These are phyloP conservation scores for Parmelia sp. DNA, from an alignment of 495 filamentous ascomycete species.

Conservation along the genomic window DNA sequence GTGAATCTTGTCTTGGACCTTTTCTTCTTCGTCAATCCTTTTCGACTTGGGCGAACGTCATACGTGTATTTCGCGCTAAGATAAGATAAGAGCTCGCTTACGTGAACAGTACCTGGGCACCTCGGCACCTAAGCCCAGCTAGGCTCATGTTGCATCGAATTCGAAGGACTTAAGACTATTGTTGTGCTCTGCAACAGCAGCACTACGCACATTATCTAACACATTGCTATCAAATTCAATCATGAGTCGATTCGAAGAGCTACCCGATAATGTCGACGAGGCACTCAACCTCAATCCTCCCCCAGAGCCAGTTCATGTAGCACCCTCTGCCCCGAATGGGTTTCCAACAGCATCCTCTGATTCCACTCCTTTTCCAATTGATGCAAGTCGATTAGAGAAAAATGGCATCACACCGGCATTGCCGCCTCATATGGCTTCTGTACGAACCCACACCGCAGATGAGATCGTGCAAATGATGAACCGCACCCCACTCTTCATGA, in stretches of 20 bases:
- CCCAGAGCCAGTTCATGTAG: conserved; percentile 14
- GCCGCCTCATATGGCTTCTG: conserved; percentile 55
- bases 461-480: conserved; percentile 72
- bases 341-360: conserved; percentile 32
- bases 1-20: too few species aligned
- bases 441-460: conserved; percentile 56
- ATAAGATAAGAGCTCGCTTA: background rate
- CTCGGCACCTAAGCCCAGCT: too few species aligned
- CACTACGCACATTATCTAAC: too few species aligned
- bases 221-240: background rate
- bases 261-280: conserved; percentile 46
- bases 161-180: too few species aligned
- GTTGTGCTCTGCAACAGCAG: too few species aligned
- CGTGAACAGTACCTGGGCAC: too few species aligned
- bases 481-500: conserved; percentile 91
- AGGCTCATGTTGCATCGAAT: too few species aligned
- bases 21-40: too few species aligned
- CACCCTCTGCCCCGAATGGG: background rate
- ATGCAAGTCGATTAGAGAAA: conserved; percentile 33
- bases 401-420: conserved; percentile 38
- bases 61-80: background rate
- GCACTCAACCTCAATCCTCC: conserved; percentile 18
- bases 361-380: conserved; percentile 41
- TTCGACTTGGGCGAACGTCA: too few species aligned
- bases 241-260: conserved; percentile 40